Evolutionary conservation across 2,329 filamentous ascomycete species (phyloP), one percentile per base, ranked within the genome.

Genomic region (Pseudogymnoascus pannorum): DNA sequence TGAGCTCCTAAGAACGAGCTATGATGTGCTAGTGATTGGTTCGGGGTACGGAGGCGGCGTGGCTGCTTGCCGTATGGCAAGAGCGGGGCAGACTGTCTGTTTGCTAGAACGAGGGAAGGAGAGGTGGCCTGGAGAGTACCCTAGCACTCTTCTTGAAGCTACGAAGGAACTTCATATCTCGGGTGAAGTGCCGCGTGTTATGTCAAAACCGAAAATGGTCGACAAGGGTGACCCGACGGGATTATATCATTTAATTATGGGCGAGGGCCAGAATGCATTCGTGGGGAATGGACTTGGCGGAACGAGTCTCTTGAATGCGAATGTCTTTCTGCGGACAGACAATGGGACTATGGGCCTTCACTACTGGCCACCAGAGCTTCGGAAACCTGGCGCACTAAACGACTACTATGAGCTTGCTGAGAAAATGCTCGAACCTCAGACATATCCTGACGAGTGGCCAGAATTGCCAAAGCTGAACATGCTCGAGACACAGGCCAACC

Each of bases 1-100:
- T 11, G 80, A 85, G 68, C 72, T 85, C 24, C 79, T 87, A 69
- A 77, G 79, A 24, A 74, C 75, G 61, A 74, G 74, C 5, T 89
- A 89, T 66, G 86, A 89, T 72, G 81, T 81, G 38, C 79, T 89
- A 9, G 83, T 89, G 29, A 82, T 89, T 62, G 86, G 87, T 1
- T 87, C 85, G 8, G 87, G 87, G 1, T 89, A 89, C 70, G 87
- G 87, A 22, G 86, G 84, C 38, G 82, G 80, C 22, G 81, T 89
- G 18, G 86, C 86, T 2, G 86, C 86, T 0, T 83, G 83, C 20
- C 78, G 85, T 9, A 84, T 88, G 79, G 81, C 85, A 2, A 78
- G 86, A 60, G 80, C 80, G 1, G 80, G 76, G 2, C 78, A 86
- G 68, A 79, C 76, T 1, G 86, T 89, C 1, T 87, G 85, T 63